These are phyloP conservation scores for Tirmania nivea DNA, from an alignment of 495 filamentous ascomycete species.

Conservation along the genomic window DNA sequence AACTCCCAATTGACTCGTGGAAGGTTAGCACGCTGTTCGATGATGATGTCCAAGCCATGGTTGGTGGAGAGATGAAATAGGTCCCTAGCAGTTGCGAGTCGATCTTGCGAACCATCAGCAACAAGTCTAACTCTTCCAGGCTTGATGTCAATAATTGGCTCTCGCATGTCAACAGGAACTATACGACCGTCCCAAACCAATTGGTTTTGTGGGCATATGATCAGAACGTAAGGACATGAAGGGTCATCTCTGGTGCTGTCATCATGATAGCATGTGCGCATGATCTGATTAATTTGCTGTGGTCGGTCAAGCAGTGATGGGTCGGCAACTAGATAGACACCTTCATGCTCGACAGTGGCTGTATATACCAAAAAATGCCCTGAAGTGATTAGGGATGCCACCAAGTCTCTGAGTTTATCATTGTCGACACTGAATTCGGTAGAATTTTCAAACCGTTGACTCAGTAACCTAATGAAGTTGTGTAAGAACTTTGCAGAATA, in stretches of 20 bases:
- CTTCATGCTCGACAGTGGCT: slow-evolving; percentile 42
- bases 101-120: slow-evolving; percentile 63
- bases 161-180: slow-evolving; percentile 44
- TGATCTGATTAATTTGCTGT: slow-evolving; percentile 59
- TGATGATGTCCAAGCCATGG: slow-evolving; percentile 62
- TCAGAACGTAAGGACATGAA: slow-evolving; percentile 57
- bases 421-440: slow-evolving; percentile 72
- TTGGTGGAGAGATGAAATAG: slow-evolving; percentile 56
- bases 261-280: slow-evolving; percentile 72
- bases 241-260: slow-evolving; percentile 48
- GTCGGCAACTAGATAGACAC: slow-evolving; percentile 67
- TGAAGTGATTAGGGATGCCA: slow-evolving; percentile 59
- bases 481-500: not conserved
- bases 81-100: slow-evolving; percentile 53
- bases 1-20: slow-evolving; percentile 76
- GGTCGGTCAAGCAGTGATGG: slow-evolving; percentile 50
- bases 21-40: slow-evolving; percentile 82
- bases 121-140: slow-evolving; percentile 70
- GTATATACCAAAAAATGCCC: slow-evolving; percentile 70
- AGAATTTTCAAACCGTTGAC: slow-evolving; percentile 83
- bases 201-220: slow-evolving; percentile 59
- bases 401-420: slow-evolving; percentile 46
- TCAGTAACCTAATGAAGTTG: slow-evolving; percentile 45
- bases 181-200: slow-evolving; percentile 66
- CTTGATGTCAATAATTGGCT: slow-evolving; percentile 68